Base-by-base conservation (phyloP, 2,329 filamentous ascomycete species). In the Claviceps digitariae region DNA sequence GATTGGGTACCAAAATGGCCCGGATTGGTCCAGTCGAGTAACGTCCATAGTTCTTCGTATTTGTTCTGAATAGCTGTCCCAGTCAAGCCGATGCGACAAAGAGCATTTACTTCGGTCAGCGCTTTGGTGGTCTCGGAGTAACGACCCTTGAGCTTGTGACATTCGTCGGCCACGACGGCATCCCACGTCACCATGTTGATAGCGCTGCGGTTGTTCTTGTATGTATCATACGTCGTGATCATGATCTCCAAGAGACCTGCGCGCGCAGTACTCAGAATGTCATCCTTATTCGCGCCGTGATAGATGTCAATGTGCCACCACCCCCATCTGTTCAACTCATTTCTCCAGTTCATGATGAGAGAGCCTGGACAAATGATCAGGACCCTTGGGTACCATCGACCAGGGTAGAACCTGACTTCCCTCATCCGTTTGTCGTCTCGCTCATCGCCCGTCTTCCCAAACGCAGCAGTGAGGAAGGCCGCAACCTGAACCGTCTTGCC, bases 51-150 rank as follows among this genome's bases (percentile, higher is more conserved):
- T 66, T 98, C 93, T 64, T 96, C 89, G 65, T 98, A 98, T 59
- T 88, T 93, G 67, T 98, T 98, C 65, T 98, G 93, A 46, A 98
- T 96, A 0, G 91, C 91, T 0, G 93, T 98, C 2, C 93, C 93
- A 0, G 90, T 97, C 9, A 98, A 74, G 0, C 93, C 93, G 56
- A 98, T 90, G 36, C 93, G 81, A 63, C 93, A 97, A 2, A 97
- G 77, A 0, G 90, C 83, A 61, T 98, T 98, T 60, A 97, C 75
- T 56, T 90, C 81, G 61, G 89, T 87, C 85, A 98, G 91, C 0
- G 90, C 84, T 62, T 86, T 81, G 0, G 91, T 93, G 8, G 85
- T 86, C 57, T 85, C 86, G 0, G 90, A 84, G 45, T 72, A 76
- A 49, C 79, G 76, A 59, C 91, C 89, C 69, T 97, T 98, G 64